phyloP scores from a whole-genome alignment of 768 basidiomycete genomes.

The Galerina marginata region DNA sequence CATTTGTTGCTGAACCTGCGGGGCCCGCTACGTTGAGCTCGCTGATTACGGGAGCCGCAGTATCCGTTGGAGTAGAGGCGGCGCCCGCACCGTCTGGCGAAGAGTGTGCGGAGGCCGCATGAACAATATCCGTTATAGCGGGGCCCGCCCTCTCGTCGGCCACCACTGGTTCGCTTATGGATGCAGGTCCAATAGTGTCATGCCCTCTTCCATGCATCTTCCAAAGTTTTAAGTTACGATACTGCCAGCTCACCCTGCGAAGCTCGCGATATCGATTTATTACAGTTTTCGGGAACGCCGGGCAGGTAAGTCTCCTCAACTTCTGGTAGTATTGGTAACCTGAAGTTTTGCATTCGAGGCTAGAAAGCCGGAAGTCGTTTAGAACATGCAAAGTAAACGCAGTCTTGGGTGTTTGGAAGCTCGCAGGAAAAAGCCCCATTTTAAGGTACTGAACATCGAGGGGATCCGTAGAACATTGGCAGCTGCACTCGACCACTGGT shows the following conservation, averaged over 20 bases:
- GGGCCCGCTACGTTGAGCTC: too few relatives aligned
- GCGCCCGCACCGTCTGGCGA: too few relatives aligned
- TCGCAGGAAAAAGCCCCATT: conserved; percentile 17
- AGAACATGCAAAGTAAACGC: conserved; percentile 23
- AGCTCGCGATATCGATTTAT: conserved; percentile 25
- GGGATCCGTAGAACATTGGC: conserved; percentile 2
- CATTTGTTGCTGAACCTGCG: too few relatives aligned
- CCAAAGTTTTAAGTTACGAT: conserved; percentile 18
- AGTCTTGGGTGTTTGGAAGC: conserved; percentile 10
- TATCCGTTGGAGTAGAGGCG: too few relatives aligned
- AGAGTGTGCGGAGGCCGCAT: too few relatives aligned
- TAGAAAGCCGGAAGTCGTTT: conserved; percentile 15
- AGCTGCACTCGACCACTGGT: not conserved
- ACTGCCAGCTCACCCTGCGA: conserved; percentile 13
- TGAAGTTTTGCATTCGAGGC: conserved; percentile 24
- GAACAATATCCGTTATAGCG: too few relatives aligned
- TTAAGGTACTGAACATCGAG: conserved; percentile 13
- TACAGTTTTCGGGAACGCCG: conserved; percentile 12
- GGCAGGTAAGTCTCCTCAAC: conserved; percentile 19
- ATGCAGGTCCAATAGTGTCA: not conserved
- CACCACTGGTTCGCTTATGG: not conserved
- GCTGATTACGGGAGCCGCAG: too few relatives aligned
- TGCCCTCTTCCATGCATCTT: conserved; percentile 19
- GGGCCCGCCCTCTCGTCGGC: too few relatives aligned
- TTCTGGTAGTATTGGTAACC: conserved; percentile 23